Evolutionary conservation across 108 stramenopile genomes (phyloP), one percentile per base, ranked within the genome.

Genomic region (Cafeteria roenbergensis): DNA sequence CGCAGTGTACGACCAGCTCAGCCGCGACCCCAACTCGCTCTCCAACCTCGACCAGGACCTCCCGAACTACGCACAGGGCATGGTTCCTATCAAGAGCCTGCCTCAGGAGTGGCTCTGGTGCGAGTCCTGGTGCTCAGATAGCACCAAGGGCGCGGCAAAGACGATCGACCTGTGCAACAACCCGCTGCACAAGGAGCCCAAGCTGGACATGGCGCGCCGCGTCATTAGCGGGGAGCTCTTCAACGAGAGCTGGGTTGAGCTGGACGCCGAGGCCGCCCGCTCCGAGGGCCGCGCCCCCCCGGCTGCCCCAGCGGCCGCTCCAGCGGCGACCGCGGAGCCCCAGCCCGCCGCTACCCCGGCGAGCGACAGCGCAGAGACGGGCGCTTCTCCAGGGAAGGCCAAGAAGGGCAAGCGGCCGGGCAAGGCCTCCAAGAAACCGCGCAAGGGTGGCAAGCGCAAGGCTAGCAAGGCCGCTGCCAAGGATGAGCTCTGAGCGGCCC

Each of bases 71-170:
- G 90, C 88, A 6, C 93, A 95, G 70, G 79, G 87, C 66, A 69
- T 78, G 57, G 86, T 92, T n/a, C 85, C 85, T 12, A 93, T 93
- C 31, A 81, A 84, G 57, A 87, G 84, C 26, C 76, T 95, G 33
- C 94, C 94, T 17, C 93, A 94, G 65, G 92, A 94, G 70, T 99
- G 97, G 97, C 78, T 99, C 28, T 99, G 97, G 97, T 99, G 97
- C 72, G 97, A 99, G 71, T 79, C 85, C n/a, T 99, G 97, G 97
- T 99, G 97, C 75, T 87, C 86, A 4, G 91, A 94, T 56, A 89
- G 88, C 61, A 90, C 90, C 51, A 99, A 99, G 75, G 81, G 80
- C 0, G 67, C 75, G 31, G 90, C 94, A 54, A 99, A 95, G 81
- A 99, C 97, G 17, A 97, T 99, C 67, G 97, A 99, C 77, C 82